Conservation (phyloP, 306 rosid species). For the Morella rubra region DNA sequence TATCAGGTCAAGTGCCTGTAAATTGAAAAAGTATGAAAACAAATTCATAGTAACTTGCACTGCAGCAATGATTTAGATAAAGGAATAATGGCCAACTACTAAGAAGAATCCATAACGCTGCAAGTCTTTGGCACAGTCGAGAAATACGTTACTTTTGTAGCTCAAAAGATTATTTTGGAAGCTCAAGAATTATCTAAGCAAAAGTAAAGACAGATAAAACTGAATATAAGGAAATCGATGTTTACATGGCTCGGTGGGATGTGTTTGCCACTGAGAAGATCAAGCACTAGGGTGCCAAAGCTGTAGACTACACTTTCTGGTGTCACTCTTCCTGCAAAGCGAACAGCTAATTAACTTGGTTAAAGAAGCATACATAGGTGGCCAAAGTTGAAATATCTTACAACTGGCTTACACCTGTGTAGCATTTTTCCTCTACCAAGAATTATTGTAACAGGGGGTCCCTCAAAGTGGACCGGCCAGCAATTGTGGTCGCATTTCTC, state of each 20-base stretch:
- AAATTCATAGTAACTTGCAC: not conserved
- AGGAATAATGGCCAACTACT: not conserved
- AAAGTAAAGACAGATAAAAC: slow-evolving; percentile 26
- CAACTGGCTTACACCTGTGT: not conserved
- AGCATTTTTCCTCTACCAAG: not conserved
- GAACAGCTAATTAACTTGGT: slow-evolving; percentile 22
- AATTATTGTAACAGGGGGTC: not conserved
- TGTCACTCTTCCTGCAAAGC: slow-evolving; percentile 73
- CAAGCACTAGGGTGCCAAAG: slow-evolving; percentile 89
- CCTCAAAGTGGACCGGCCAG: not conserved
- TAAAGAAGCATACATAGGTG: not conserved
- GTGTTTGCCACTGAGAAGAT: slow-evolving; percentile 93
- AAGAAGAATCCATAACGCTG: slow-evolving; percentile 4
- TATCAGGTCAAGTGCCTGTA: slow-evolving; percentile 84
- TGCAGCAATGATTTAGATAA: not conserved
- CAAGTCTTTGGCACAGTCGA: slow-evolving; percentile 4
- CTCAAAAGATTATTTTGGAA: slow-evolving; percentile 2
- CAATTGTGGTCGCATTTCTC: slow-evolving; percentile 1
- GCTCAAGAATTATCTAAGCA: slow-evolving; percentile 20
- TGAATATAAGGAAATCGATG: slow-evolving; percentile 14
- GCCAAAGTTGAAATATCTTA: not conserved
- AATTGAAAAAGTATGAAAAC: slow-evolving; percentile 12
- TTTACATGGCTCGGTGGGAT: slow-evolving; percentile 90
- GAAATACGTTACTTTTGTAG: slow-evolving; percentile 4
- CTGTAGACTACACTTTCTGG: slow-evolving; percentile 86